A percentile compares a stretch with the other conserved stretches of the same genome.
phyloP scores from a whole-genome alignment of 805 yeast genomes.

The Lipomyces oligophaga region DNA sequence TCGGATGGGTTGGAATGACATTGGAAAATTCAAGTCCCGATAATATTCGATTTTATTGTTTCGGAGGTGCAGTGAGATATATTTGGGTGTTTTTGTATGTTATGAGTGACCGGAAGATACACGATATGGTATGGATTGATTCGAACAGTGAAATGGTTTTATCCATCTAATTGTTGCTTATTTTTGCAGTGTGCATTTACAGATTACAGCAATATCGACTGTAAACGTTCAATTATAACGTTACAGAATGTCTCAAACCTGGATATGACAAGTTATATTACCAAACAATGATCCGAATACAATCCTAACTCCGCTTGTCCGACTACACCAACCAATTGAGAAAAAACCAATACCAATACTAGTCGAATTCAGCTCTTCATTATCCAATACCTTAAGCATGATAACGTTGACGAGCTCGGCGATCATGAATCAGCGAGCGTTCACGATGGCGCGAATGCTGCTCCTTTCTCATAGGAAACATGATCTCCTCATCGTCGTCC shows the following conservation, averaged over 20 bases:
- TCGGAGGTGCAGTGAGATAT: conserved; percentile 20
- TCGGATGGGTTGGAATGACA: conserved; percentile 12
- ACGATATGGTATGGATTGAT: too few species aligned
- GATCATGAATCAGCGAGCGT: conserved; percentile 3
- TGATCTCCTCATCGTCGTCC: conserved; percentile 10
- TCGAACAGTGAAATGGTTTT: too few species aligned
- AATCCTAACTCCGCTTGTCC: too few species aligned
- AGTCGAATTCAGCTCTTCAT: background rate
- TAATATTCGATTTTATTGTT: conserved; percentile 15
- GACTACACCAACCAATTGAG: too few species aligned
- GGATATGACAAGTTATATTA: too few species aligned
- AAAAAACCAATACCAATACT: background rate
- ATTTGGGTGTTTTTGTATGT: conserved; percentile 19
- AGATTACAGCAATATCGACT: too few species aligned
- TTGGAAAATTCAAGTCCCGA: conserved; percentile 9
- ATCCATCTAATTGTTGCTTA: too few species aligned
- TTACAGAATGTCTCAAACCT: too few species aligned
- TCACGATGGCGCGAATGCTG: conserved; percentile 13
- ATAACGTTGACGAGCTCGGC: conserved; percentile 16
- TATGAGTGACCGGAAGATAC: conserved; percentile 20
- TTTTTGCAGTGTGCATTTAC: too few species aligned
- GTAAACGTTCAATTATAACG: too few species aligned
- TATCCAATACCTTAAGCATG: too few species aligned
- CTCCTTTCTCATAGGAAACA: conserved; percentile 8
- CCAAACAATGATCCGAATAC: too few species aligned